Evolutionary conservation across 805 yeast species (phyloP), one percentile per base, ranked within the genome.

Genomic region (Blastobotrys americana): DNA sequence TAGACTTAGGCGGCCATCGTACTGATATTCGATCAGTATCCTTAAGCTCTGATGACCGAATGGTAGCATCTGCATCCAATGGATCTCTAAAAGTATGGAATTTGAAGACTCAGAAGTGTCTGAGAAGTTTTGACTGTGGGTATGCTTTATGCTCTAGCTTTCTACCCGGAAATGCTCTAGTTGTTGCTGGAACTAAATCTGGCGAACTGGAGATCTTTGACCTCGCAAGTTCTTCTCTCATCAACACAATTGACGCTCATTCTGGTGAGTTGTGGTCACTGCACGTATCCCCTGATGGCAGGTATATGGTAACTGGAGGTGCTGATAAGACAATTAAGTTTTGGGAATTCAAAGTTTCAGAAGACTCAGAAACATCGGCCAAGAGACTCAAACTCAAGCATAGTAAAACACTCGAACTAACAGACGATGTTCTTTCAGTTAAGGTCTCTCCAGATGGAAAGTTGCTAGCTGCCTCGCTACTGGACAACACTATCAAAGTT

Each of bases 401-500:
- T 58, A 76, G 77, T 10, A 86, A 84, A 51, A 87, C 95, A 2
- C 68, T 94, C 45, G 96, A 93, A 61, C 67, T 93, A 43, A 74
- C 73, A 39, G 98, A 93, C 53, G 97, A 90, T 55, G 82, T 93
- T 4, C 68, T 93, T 42, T 69, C 84, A 37, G 84, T 93, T 5
- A 78, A 72, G 52, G 72, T 90, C 17, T 85, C 96, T 0, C 87
- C 95, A 2, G 93, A 87, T 58, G 69, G 78, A 43, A 84, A 74
- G 59, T 77, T 72, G 48, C 65, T 93, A 45, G 95, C 97, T 3
- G 83, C 84, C 3, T 84, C 97, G 1, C 68, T 93, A 44, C 70
- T 90, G 53, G 96, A 93, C 62, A 88, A 83, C 61, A 93, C 96
- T n/a, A 96, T 93, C 37, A 94, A 93, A 65, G 93, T 93, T 16